These are phyloP conservation scores for Calcarisporium arbuscula DNA, from an alignment of 2,329 filamentous ascomycete genomes.

Conservation along the genomic window DNA sequence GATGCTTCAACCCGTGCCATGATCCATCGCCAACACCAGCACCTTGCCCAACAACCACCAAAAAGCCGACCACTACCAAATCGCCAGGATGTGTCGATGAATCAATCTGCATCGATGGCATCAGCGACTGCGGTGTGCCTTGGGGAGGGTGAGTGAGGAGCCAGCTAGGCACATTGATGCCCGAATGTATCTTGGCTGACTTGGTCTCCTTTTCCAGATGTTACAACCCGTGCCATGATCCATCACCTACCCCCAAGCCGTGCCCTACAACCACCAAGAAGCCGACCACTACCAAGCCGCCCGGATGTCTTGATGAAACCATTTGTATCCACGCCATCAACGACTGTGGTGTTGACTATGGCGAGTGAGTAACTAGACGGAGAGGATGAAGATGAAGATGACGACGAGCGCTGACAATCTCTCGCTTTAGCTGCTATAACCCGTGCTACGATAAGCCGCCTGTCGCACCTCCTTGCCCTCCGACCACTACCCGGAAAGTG, in stretches of 20 bases:
- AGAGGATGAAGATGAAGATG: slow-evolving; percentile 15
- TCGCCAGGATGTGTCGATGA: slow-evolving; percentile 7
- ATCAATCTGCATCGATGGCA: slow-evolving; percentile 19
- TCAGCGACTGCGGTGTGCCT: slow-evolving; percentile 18
- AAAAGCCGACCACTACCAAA: neutral
- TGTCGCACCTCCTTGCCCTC: slow-evolving; percentile 14
- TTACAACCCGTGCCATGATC: slow-evolving; percentile 21
- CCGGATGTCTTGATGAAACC: too few species aligned
- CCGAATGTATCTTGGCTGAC: slow-evolving; percentile 4
- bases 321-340: slow-evolving; percentile 18
- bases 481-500: neutral
- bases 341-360: slow-evolving; percentile 17
- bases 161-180: neutral
- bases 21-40: slow-evolving; percentile 1
- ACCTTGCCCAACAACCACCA: neutral
- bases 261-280: slow-evolving; percentile 8
- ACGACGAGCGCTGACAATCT: slow-evolving; percentile 14
- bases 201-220: slow-evolving; percentile 14
- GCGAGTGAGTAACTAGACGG: slow-evolving; percentile 12
- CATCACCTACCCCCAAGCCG: slow-evolving; percentile 14
- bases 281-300: slow-evolving; percentile 4
- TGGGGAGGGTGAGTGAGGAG: slow-evolving; percentile 20
- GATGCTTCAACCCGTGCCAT: too few species aligned
- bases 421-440: too few species aligned
- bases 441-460: too few species aligned